These are phyloP conservation scores for Gentiana straminea DNA, from an alignment of 257 asterid species.

Conservation along the genomic window DNA sequence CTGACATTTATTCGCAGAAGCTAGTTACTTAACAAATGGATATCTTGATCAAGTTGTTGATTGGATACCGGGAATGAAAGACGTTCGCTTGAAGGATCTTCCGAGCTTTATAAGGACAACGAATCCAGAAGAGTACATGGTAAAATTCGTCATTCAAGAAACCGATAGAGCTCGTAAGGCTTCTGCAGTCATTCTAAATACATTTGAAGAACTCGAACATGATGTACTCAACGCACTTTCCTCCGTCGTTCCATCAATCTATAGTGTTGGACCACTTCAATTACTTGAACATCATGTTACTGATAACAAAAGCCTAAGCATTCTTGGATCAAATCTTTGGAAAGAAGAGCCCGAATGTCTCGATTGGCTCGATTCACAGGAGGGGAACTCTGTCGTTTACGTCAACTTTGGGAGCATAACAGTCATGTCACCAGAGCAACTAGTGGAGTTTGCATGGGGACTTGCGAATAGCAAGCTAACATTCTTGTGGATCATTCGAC, in stretches of 20 bases:
- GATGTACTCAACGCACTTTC: constrained; percentile 12
- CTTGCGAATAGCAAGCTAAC: constrained; percentile 18
- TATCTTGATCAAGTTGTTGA: constrained; percentile 17
- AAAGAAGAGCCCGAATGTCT: constrained; percentile 25
- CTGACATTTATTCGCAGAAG: constrained; percentile 12
- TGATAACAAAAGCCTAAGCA: constrained; percentile 1
- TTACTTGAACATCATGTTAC: constrained; percentile 1
- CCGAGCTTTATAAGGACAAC: constrained; percentile 22
- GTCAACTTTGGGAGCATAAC: constrained; percentile 31
- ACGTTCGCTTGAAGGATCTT: constrained; percentile 15
- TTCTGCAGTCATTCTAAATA: constrained; percentile 18
- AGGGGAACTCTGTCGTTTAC: constrained; percentile 22
- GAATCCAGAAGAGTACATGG: constrained; percentile 13
- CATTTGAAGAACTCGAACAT: constrained; percentile 15
- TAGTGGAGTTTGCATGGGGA: constrained; percentile 30
- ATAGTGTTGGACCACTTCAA: constrained; percentile 21
- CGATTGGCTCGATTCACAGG: constrained; percentile 20
- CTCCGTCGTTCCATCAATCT: constrained; percentile 10
- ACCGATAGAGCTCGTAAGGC: constrained; percentile 13
- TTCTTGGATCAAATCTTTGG: constrained; percentile 24
- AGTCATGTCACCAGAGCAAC: constrained; percentile 13
- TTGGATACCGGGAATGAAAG: constrained; percentile 27
- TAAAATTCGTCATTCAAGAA: constrained; percentile 10
- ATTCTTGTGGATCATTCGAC: constrained; percentile 25
- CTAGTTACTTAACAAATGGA: constrained; percentile 16